A percentile compares a stretch with the other conserved stretches of the same genome.
Evolutionary conservation across 2,329 filamentous ascomycete species (phyloP).

Genomic region (Calonectria fujianensis): DNA sequence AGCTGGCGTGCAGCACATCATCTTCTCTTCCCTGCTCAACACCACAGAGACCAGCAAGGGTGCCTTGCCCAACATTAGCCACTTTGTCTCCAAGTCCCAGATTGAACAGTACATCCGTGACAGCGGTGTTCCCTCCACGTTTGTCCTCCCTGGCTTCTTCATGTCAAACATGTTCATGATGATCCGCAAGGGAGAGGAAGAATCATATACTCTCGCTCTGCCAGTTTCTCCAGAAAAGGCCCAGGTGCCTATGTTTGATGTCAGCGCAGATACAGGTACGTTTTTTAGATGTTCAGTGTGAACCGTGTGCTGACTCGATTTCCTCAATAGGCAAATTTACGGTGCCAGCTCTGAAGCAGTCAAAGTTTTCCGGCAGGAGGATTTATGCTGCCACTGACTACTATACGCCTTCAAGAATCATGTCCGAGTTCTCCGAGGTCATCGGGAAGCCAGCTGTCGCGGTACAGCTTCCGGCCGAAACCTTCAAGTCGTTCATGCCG

Average conservation of each 20-base stretch:
- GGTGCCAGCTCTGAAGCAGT: slow-evolving; percentile 58
- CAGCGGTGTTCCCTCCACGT: slow-evolving; percentile 68
- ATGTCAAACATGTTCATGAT: slow-evolving; percentile 71
- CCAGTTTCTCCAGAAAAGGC: slow-evolving; percentile 58
- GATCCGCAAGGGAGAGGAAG: slow-evolving; percentile 56
- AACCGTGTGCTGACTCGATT: rapidly evolving
- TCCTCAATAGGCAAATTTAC: slow-evolving; percentile 57
- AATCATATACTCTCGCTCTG: slow-evolving; percentile 53
- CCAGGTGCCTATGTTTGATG: slow-evolving; percentile 62
- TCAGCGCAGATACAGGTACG: slow-evolving; percentile 62
- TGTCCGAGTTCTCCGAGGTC: slow-evolving; percentile 59
- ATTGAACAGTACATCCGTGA: slow-evolving; percentile 73
- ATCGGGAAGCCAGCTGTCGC: slow-evolving; percentile 58
- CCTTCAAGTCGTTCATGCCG: slow-evolving; percentile 61
- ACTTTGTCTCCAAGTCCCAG: slow-evolving; percentile 73
- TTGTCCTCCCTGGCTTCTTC: slow-evolving; percentile 71
- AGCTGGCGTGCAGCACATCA: slow-evolving; percentile 66
- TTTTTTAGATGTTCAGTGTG: slow-evolving; percentile 33
- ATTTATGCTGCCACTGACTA: slow-evolving; percentile 62
- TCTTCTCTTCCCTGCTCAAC: slow-evolving; percentile 68
- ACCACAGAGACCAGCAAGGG: slow-evolving; percentile 62
- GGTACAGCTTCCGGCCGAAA: slow-evolving; percentile 57
- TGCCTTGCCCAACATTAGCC: slow-evolving; percentile 61
- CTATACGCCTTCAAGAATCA: slow-evolving; percentile 56
- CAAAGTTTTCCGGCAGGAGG: slow-evolving; percentile 56